Conservation (phyloP, 2,329 filamentous ascomycete genomes). For the Cladobotryum mycophilum region DNA sequence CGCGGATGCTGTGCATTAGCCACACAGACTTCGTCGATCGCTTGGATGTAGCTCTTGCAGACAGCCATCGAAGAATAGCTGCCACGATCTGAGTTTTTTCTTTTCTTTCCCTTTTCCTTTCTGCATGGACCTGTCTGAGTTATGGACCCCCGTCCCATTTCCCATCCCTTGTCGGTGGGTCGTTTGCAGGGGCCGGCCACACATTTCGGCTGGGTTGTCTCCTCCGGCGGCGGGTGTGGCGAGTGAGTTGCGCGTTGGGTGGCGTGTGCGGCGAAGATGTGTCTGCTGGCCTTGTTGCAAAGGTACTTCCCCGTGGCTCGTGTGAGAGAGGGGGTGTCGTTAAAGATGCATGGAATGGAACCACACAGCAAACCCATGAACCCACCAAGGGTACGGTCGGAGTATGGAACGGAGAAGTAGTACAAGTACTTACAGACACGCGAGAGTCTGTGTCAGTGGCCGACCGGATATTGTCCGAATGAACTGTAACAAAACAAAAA, state of each 20-base stretch:
- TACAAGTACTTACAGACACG: too few relatives aligned
- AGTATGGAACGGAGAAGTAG: too few relatives aligned
- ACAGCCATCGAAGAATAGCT: conserved; percentile 8
- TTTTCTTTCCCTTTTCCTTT: neutral
- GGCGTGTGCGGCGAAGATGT: neutral
- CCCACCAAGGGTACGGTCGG: too few relatives aligned
- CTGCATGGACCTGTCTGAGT: neutral
- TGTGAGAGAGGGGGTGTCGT: conserved; percentile 3
- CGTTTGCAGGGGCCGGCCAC: too few relatives aligned
- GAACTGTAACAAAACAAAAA: too few relatives aligned
- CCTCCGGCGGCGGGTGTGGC: neutral
- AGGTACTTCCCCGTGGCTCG: conserved; percentile 5
- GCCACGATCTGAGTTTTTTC: conserved; percentile 3
- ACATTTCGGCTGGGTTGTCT: neutral
- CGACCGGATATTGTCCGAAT: too few relatives aligned
- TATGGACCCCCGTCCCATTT: neutral
- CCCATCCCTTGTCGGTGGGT: too few relatives aligned
- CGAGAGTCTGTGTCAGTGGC: too few relatives aligned
- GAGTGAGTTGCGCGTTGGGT: conserved; percentile 8
- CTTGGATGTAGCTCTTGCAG: neutral
- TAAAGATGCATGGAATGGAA: neutral
- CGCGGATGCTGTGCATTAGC: too few relatives aligned
- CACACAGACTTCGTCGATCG: conserved; percentile 1
- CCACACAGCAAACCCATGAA: too few relatives aligned
- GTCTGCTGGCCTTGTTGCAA: neutral